Evolutionary conservation across 2,329 filamentous ascomycete genomes (phyloP), one percentile per base, ranked within the genome.

Genomic region (Calonectria hongkongensis): DNA sequence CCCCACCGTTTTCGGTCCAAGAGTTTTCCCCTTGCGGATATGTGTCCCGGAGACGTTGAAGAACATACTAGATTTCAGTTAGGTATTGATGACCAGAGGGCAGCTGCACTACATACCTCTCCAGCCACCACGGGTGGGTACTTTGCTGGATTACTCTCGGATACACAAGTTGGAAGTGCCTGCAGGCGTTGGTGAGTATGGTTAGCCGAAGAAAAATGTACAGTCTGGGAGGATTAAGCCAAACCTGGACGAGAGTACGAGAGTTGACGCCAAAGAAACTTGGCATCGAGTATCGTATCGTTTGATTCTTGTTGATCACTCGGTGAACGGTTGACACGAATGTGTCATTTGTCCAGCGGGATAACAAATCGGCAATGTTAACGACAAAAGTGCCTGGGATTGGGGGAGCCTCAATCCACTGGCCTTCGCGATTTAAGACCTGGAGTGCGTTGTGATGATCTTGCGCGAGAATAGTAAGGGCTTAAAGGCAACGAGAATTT

Each of bases 281-380:
- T 0, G 54, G 54, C 54, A 60, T 60, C 3, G 54, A 60, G 21
- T 60, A 60, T 60, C 54, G 33, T 36, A 60, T 60, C n/a, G 54
- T 60, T 27, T 41, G 33, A n/a, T 28, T 60, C 36, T 60, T 60
- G 36, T 60, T 60, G 54, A 60, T 60, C 1, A 60, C 54, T 25
- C 54, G 36, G 16, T 60, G 54, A 3, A 60, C 54, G 21, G 54
- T 60, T 41, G 54, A 60, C 33, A 60, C 54, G 39, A 60, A 60
- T 1, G 54, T 60, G 54, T 60, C 33, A 10, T 60, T 60, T 41
- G 54, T 60, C 54, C 54, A 60, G 36, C 54, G 54, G 21, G 54
- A 60, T 27, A 60, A 33, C 13, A 60, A 41, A 60, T 60, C 54
- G 33, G 54, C 54, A 60, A 60, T 60, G 12, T 60, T 60, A 33